Conservation (phyloP, 2,329 filamentous ascomycete species). For the Colletotrichum lindemuthianum region DNA sequence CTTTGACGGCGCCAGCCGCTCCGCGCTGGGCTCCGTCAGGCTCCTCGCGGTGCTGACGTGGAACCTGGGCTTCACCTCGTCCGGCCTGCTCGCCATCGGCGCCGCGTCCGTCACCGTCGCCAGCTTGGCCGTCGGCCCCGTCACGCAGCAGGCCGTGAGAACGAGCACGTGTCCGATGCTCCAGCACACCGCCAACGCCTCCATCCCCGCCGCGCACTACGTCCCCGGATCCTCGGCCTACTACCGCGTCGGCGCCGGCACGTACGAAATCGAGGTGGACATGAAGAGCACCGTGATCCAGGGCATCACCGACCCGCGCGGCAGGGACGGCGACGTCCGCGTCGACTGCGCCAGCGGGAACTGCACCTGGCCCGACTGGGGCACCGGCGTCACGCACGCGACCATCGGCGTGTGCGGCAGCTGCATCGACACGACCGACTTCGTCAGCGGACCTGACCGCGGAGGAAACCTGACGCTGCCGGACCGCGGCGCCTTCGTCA, state of each 20-base stretch:
- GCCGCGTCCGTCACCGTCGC: slow-evolving; percentile 41
- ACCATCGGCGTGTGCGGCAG: slow-evolving; percentile 30
- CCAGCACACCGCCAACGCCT: background rate
- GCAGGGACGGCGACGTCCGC: slow-evolving; percentile 36
- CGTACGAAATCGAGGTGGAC: slow-evolving; percentile 40
- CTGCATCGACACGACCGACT: slow-evolving; percentile 24
- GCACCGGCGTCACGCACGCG: slow-evolving; percentile 26
- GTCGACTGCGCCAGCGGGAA: slow-evolving; percentile 22
- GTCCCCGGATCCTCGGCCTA: slow-evolving; percentile 37
- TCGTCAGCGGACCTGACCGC: slow-evolving; percentile 11
- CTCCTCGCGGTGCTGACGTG: slow-evolving; percentile 35
- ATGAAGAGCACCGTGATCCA: slow-evolving; percentile 46
- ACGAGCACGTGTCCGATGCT: slow-evolving; percentile 34
- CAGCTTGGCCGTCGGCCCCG: slow-evolving; percentile 43
- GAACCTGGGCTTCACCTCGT: slow-evolving; percentile 22
- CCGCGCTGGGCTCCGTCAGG: slow-evolving; percentile 40
- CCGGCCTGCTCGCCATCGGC: slow-evolving; percentile 35
- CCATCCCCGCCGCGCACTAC: slow-evolving; percentile 15
- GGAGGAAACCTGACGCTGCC: slow-evolving; percentile 25
- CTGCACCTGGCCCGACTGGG: slow-evolving; percentile 27
- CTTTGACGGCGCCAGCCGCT: slow-evolving; percentile 45
- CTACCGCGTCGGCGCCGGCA: slow-evolving; percentile 38
- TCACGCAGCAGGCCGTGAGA: slow-evolving; percentile 44
- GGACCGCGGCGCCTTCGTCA: slow-evolving; percentile 11
- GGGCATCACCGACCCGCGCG: slow-evolving; percentile 40